Evolutionary conservation across 768 basidiomycete species (phyloP).

Genomic region (Suillus subluteus): DNA sequence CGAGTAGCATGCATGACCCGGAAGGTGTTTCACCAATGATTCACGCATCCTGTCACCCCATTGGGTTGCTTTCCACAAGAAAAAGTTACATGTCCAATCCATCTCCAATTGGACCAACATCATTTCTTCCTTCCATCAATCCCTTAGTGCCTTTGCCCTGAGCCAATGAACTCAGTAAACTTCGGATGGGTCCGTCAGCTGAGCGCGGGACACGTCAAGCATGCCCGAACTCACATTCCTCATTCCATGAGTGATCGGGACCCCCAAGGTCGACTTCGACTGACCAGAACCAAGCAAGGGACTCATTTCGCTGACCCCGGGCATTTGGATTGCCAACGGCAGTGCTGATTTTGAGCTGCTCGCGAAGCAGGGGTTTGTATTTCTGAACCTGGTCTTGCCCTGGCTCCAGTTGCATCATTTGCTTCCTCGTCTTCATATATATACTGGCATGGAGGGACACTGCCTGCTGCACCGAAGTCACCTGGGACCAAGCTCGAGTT

Average conservation of each 20-base stretch:
- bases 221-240: neutral
- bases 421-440: constrained; percentile 32
- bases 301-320: no score
- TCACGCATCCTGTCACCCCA: neutral
- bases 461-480: no score
- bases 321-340: no score
- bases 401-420: constrained; percentile 3
- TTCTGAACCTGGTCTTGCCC: neutral
- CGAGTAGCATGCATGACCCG: neutral
- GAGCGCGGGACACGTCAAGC: neutral
- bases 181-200: neutral
- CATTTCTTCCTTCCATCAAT: constrained; percentile 13
- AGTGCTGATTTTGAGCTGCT: no score
- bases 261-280: neutral
- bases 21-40: neutral
- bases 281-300: no score
- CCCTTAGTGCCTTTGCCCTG: constrained; percentile 1
- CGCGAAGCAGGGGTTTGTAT: no score
- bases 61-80: neutral
- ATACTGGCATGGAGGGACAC: no score
- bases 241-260: neutral
- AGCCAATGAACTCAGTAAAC: constrained; percentile 15
- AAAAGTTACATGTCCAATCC: neutral
- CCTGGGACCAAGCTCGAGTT: no score
- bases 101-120: neutral